Percentiles rank a stretch among this genome's conserved stretches.
Conservation (phyloP, 805 yeast species). For the Komagataella pastoris region DNA sequence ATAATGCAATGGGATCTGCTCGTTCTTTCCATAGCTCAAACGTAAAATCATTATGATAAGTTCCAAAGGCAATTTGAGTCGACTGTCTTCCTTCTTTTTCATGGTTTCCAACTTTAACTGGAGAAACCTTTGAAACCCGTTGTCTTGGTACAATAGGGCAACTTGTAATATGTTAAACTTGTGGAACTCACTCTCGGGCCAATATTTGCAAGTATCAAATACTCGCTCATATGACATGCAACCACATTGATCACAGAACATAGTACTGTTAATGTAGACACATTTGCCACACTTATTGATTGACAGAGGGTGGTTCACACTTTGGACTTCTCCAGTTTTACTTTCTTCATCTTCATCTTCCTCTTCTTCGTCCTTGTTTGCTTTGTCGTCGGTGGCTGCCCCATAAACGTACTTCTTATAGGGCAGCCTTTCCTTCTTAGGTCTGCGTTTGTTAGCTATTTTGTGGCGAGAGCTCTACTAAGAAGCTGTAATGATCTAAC, state of each 20-base stretch:
- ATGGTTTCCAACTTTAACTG: slow-evolving; percentile 5
- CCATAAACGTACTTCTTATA: slow-evolving; percentile 63
- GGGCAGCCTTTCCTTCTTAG: slow-evolving; percentile 61
- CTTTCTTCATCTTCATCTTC: slow-evolving; percentile 13
- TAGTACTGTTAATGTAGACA: neutral
- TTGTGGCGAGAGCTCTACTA: neutral
- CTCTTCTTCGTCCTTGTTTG: slow-evolving; percentile 14
- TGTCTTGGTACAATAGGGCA: slow-evolving; percentile 11
- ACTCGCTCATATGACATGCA: slow-evolving; percentile 28
- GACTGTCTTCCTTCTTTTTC: slow-evolving; percentile 6
- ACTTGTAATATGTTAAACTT: slow-evolving; percentile 29
- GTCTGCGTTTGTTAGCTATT: slow-evolving; percentile 83
- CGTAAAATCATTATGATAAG: slow-evolving; percentile 26
- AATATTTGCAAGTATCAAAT: slow-evolving; percentile 23
- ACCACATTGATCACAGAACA: slow-evolving; percentile 7
- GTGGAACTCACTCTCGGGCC: slow-evolving; percentile 39
- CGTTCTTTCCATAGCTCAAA: slow-evolving; percentile 9
- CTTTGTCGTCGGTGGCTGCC: slow-evolving; percentile 16
- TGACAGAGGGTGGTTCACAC: neutral
- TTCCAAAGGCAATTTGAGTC: slow-evolving; percentile 32
- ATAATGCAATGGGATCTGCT: slow-evolving; percentile 29
- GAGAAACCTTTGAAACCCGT: slow-evolving; percentile 5
- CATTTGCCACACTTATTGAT: neutral
- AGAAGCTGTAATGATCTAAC: neutral
- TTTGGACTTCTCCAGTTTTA: slow-evolving; percentile 7